These are phyloP conservation scores for Lodderomyces elongisporus DNA, from an alignment of 1,139 yeast species.

Conservation along the genomic window DNA sequence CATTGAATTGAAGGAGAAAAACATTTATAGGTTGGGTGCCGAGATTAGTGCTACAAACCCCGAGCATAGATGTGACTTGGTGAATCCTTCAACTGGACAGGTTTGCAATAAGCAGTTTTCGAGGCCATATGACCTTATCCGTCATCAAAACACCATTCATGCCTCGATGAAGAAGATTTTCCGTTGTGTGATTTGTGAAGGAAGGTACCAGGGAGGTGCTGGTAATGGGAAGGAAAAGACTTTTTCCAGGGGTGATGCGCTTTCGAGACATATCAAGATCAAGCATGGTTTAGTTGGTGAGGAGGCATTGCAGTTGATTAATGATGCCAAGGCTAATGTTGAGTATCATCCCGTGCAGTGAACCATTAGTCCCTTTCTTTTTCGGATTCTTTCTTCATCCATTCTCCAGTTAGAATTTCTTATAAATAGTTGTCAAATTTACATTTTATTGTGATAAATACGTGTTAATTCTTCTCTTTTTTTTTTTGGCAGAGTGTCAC, in stretches of 20 bases:
- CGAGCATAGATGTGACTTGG: slow-evolving; percentile 45
- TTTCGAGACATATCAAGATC: slow-evolving; percentile 45
- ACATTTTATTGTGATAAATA: too few relatives aligned
- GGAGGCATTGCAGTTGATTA: slow-evolving; percentile 56
- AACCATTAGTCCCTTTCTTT: too few relatives aligned
- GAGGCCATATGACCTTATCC: slow-evolving; percentile 44
- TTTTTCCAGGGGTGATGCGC: slow-evolving; percentile 46
- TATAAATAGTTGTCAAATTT: too few relatives aligned
- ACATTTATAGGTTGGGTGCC: slow-evolving; percentile 13
- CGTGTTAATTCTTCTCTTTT: too few relatives aligned
- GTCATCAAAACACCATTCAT: slow-evolving; percentile 49
- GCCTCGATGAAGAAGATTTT: slow-evolving; percentile 46
- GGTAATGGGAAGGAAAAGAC: slow-evolving; percentile 58
- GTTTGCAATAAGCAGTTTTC: slow-evolving; percentile 45
- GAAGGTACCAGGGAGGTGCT: slow-evolving; percentile 44
- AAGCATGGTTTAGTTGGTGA: slow-evolving; percentile 45
- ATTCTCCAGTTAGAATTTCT: background rate
- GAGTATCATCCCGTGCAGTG: slow-evolving; percentile 44
- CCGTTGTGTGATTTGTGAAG: slow-evolving; percentile 48
- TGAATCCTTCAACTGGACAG: slow-evolving; percentile 49
- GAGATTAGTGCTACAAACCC: slow-evolving; percentile 26
- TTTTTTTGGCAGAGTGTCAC: too few relatives aligned
- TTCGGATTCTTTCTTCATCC: background rate
- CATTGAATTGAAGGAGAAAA: slow-evolving; percentile 1
- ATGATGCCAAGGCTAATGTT: slow-evolving; percentile 71